A percentile compares a stretch with the other conserved stretches of the same genome.
Evolutionary conservation across 106 monocot species (phyloP).

Genomic region (Dendrobium catenatum): DNA sequence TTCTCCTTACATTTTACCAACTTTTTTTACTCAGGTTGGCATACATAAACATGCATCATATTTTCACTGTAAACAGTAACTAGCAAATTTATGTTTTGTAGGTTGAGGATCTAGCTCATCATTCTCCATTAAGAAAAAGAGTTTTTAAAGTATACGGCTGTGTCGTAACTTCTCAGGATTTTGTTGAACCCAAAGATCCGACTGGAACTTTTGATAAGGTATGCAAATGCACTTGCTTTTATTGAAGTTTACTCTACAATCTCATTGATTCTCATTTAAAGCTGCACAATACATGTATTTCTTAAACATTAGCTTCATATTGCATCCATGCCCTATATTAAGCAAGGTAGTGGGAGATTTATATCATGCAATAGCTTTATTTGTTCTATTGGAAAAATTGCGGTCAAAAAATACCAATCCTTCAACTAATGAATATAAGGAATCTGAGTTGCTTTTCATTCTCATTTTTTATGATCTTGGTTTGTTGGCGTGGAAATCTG

Average conservation of each 20-base stretch:
- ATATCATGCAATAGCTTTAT: not conserved
- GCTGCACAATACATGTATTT: not conserved
- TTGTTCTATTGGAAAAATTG: not conserved
- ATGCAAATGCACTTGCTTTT: constrained; percentile 11
- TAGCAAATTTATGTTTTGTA: constrained; percentile 15
- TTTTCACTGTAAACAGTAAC: not conserved
- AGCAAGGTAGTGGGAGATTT: not conserved
- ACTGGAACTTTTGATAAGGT: constrained; percentile 60
- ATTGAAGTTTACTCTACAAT: not conserved
- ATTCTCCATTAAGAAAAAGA: constrained; percentile 44
- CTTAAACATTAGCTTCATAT: not conserved
- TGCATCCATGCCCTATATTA: not conserved
- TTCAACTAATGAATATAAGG: not conserved
- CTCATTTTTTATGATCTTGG: not conserved
- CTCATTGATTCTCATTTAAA: not conserved
- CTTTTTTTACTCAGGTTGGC: not conserved
- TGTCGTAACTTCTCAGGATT: constrained; percentile 67
- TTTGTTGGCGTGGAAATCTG: not conserved
- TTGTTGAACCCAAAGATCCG: constrained; percentile 84
- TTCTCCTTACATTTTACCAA: not conserved
- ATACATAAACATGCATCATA: not conserved
- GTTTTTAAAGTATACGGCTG: constrained; percentile 90
- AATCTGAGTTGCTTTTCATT: not conserved
- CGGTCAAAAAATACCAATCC: not conserved
- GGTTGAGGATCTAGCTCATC: constrained; percentile 34